Percentiles rank a stretch among this genome's conserved stretches.
phyloP scores from a whole-genome alignment of 371 early-diverging fungal species.

The Conidiobolus incongruus region DNA sequence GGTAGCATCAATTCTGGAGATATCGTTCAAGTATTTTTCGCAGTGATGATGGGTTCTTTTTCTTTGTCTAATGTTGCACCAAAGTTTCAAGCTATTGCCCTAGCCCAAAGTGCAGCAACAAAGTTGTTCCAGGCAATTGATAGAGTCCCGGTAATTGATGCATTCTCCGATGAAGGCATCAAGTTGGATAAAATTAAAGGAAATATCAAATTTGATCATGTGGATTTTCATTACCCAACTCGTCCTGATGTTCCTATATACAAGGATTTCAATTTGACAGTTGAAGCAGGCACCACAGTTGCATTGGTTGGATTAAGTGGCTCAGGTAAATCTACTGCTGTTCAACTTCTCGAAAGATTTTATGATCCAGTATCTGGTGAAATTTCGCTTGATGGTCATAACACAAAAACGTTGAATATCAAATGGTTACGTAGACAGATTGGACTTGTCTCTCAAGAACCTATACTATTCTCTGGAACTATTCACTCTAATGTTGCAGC shows the following conservation, averaged over 20 bases:
- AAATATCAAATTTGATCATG: slow-evolving; percentile 38
- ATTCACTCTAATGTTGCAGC: slow-evolving; percentile 56
- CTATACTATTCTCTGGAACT: slow-evolving; percentile 63
- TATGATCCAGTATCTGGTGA: slow-evolving; percentile 46
- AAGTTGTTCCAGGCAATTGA: slow-evolving; percentile 52
- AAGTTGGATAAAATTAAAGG: slow-evolving; percentile 22
- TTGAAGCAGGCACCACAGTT: slow-evolving; percentile 48
- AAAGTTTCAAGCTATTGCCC: slow-evolving; percentile 26
- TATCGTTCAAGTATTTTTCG: slow-evolving; percentile 25
- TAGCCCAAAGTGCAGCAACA: slow-evolving; percentile 31
- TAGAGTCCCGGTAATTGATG: slow-evolving; percentile 41
- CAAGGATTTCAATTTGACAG: slow-evolving; percentile 24
- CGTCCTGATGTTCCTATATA: slow-evolving; percentile 48
- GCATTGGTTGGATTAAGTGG: slow-evolving; percentile 72
- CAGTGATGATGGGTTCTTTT: slow-evolving; percentile 22
- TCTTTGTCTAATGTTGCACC: slow-evolving; percentile 24
- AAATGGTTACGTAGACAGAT: slow-evolving; percentile 49
- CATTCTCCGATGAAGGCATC: slow-evolving; percentile 24
- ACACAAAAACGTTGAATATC: slow-evolving; percentile 38
- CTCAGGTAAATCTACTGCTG: no score
- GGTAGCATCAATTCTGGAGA: slow-evolving; percentile 13
- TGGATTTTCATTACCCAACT: slow-evolving; percentile 51
- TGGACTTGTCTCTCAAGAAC: slow-evolving; percentile 75
- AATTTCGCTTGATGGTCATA: slow-evolving; percentile 41
- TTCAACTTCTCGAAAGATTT: slow-evolving; percentile 75